phyloP scores from a whole-genome alignment of 345 rosid genomes.

The Psidium friedrichsthalianum region DNA sequence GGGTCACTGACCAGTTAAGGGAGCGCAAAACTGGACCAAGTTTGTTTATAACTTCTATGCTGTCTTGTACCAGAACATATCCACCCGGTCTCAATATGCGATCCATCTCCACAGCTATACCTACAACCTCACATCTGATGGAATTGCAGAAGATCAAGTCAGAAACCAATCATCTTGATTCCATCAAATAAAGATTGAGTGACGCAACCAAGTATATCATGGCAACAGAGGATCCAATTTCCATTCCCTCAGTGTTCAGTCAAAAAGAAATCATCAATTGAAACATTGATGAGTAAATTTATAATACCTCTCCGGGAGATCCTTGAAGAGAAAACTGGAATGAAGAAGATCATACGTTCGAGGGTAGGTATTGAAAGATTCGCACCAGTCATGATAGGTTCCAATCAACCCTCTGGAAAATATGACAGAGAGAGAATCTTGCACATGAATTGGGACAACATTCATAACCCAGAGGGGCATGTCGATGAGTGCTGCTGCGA shows the following conservation, averaged over 20 bases:
- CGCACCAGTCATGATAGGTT: constrained; percentile 86
- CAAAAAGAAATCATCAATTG: not conserved
- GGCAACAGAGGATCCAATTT: not conserved
- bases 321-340: constrained; percentile 54
- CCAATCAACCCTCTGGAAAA: constrained; percentile 85
- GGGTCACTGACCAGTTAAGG: constrained; percentile 56
- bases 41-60: constrained; percentile 37
- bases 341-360: constrained; percentile 82
- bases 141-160: not conserved
- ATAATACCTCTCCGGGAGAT: constrained; percentile 38
- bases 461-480: constrained; percentile 87
- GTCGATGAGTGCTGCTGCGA: constrained; percentile 67
- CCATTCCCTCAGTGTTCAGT: not conserved
- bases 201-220: not conserved
- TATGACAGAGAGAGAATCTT: constrained; percentile 54
- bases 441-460: constrained; percentile 53
- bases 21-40: constrained; percentile 39
- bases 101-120: constrained; percentile 61
- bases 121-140: constrained; percentile 51
- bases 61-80: constrained; percentile 66
- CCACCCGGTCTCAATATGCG: constrained; percentile 79
- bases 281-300: not conserved
- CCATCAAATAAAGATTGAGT: not conserved
- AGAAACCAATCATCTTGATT: not conserved
- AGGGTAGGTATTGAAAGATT: constrained; percentile 75